These are phyloP conservation scores for Kurtzmaniella natalensis DNA, from an alignment of 1,139 yeast species.

Conservation along the genomic window DNA sequence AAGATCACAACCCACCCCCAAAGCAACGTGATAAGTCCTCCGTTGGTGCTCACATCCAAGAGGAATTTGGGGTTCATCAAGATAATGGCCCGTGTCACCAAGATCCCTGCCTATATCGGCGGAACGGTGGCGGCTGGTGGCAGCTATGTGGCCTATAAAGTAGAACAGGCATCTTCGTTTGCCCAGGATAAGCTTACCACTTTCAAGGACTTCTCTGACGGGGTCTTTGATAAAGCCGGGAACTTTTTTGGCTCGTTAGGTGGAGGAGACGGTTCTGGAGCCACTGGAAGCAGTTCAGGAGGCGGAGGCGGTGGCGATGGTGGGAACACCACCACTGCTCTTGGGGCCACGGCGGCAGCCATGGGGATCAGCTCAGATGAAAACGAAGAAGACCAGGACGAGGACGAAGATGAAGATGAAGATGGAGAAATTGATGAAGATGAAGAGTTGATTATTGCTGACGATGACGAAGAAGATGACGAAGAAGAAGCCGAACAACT, in stretches of 20 bases:
- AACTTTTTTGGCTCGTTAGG: slow-evolving; percentile 31
- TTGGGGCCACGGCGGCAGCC: slow-evolving; percentile 46
- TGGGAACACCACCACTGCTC: slow-evolving; percentile 36
- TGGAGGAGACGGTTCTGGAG: slow-evolving; percentile 11
- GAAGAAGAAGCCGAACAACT: slow-evolving; percentile 49
- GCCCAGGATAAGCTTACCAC: slow-evolving; percentile 63
- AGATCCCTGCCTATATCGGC: slow-evolving; percentile 77
- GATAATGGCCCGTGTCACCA: slow-evolving; percentile 38
- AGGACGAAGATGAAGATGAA: slow-evolving; percentile 13
- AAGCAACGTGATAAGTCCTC: not conserved
- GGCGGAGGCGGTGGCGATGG: slow-evolving; percentile 21
- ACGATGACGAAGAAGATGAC: slow-evolving; percentile 34
- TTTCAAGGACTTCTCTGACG: slow-evolving; percentile 54
- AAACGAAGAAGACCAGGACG: slow-evolving; percentile 15
- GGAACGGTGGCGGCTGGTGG: slow-evolving; percentile 95
- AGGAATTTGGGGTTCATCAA: slow-evolving; percentile 48
- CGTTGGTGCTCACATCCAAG: not conserved
- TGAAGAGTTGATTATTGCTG: slow-evolving; percentile 27
- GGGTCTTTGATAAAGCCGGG: slow-evolving; percentile 40
- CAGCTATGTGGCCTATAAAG: slow-evolving; percentile 84
- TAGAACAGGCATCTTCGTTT: slow-evolving; percentile 76
- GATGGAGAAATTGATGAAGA: slow-evolving; percentile 27
- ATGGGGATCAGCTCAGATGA: slow-evolving; percentile 36
- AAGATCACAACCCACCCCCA: not conserved
- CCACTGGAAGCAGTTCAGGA: slow-evolving; percentile 16